Conservation (phyloP, 345 rosid genomes). For the Abelmoschus esculentus region DNA sequence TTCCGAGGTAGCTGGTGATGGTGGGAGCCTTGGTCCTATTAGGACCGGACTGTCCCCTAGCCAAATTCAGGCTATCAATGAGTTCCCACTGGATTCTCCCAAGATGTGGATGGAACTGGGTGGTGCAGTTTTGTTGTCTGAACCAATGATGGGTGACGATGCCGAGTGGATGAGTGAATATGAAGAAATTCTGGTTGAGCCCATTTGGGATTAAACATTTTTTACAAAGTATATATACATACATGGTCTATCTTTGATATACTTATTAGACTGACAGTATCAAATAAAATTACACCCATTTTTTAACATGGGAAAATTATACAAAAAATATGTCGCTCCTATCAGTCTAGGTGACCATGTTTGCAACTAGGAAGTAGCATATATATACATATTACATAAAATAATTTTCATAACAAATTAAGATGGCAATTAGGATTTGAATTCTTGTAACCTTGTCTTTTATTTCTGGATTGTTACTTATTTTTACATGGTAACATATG, state of each 20-base stretch:
- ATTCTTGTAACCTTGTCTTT: background rate
- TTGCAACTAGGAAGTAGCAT: too few species aligned
- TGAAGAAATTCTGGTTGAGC: slow-evolving; percentile 17
- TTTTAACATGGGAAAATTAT: background rate
- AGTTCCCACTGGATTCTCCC: slow-evolving; percentile 72
- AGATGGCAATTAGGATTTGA: too few species aligned
- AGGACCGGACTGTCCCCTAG: slow-evolving; percentile 59
- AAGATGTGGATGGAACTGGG: slow-evolving; percentile 54
- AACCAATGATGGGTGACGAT: background rate
- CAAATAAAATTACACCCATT: background rate
- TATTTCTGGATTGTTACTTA: too few species aligned
- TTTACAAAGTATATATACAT: background rate
- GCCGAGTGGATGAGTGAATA: slow-evolving; percentile 4
- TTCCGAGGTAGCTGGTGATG: background rate
- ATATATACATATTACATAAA: too few species aligned
- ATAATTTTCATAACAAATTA: too few species aligned
- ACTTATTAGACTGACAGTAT: too few species aligned
- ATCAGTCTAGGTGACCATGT: background rate
- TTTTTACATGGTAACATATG: too few species aligned
- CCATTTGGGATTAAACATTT: slow-evolving; percentile 34
- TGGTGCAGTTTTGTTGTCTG: slow-evolving; percentile 15
- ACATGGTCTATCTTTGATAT: too few species aligned
- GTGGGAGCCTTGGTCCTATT: slow-evolving; percentile 24
- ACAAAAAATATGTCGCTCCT: background rate
- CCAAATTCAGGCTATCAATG: slow-evolving; percentile 77